A percentile compares a stretch with the other conserved stretches of the same genome.
These are phyloP conservation scores for Pseudocercospora pini-densiflorae DNA, from an alignment of 2,329 filamentous ascomycete species.

Conservation along the genomic window DNA sequence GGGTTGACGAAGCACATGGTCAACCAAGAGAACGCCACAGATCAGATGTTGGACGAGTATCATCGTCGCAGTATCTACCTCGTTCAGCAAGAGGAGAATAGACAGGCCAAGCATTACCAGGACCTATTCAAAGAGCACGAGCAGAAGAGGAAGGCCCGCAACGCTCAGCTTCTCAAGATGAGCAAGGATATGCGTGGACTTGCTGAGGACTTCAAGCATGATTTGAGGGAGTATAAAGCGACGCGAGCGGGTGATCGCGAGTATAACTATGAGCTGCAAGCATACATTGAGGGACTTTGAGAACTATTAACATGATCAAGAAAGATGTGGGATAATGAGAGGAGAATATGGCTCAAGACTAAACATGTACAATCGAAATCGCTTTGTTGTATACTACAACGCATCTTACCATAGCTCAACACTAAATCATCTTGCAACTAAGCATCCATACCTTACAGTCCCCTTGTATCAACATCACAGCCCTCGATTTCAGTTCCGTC, in stretches of 20 bases:
- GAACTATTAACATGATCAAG: background rate
- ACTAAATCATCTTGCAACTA: background rate
- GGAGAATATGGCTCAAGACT: background rate
- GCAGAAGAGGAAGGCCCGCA: conserved; percentile 15
- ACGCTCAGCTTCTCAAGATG: background rate
- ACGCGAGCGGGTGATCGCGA: conserved; percentile 11
- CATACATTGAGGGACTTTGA: conserved; percentile 10
- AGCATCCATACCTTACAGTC: background rate
- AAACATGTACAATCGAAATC: background rate
- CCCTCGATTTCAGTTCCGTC: background rate
- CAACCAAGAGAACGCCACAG: conserved; percentile 51
- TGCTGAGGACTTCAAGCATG: conserved; percentile 10
- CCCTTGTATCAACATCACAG: no score
- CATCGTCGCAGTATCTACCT: conserved; percentile 49
- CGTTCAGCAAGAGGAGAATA: conserved; percentile 47
- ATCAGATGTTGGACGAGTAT: conserved; percentile 51
- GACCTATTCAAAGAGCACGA: conserved; percentile 35
- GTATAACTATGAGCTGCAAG: conserved; percentile 15
- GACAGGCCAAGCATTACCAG: conserved; percentile 46
- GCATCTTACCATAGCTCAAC: background rate
- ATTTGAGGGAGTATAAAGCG: conserved; percentile 20
- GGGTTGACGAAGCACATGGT: conserved; percentile 52
- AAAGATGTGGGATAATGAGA: background rate
- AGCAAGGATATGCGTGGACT: background rate
- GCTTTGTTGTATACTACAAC: background rate